Evolutionary conservation across 2,329 filamentous ascomycete species (phyloP).

Genomic region (Microcyclospora pomicola): DNA sequence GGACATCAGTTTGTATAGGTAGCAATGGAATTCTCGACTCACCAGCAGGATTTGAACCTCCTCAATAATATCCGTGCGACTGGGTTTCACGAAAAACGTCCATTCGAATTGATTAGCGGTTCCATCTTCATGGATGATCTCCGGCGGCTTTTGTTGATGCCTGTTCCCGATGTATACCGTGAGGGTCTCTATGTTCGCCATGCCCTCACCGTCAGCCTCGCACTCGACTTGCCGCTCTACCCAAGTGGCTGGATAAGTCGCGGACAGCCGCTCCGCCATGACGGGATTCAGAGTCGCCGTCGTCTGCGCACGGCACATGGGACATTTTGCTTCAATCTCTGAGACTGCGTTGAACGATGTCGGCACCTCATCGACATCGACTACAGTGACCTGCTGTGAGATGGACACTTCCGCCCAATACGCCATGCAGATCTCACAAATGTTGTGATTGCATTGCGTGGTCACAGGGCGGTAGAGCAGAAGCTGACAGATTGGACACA

Average conservation of each 20-base stretch:
- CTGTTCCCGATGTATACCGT: conserved; percentile 33
- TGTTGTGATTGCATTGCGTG: conserved; percentile 29
- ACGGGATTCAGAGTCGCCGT: conserved; percentile 19
- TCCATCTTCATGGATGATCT: conserved; percentile 5
- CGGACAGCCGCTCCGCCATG: conserved; percentile 17
- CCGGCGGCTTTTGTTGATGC: conserved; percentile 15
- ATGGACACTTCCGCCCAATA: conserved; percentile 32
- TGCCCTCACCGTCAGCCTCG: conserved; percentile 14
- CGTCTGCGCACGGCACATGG: conserved; percentile 32
- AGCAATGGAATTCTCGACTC: conserved; percentile 1
- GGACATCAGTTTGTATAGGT: background rate
- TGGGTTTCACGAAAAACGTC: conserved; percentile 33
- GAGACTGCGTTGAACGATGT: conserved; percentile 16
- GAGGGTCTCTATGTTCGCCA: conserved; percentile 24
- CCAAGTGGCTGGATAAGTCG: conserved; percentile 25
- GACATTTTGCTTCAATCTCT: conserved; percentile 28
- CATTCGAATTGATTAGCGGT: conserved; percentile 29
- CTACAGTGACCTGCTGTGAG: conserved; percentile 24
- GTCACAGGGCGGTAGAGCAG: conserved; percentile 30
- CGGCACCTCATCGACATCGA: conserved; percentile 24
- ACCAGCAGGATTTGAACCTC: conserved; percentile 25
- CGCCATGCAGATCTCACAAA: conserved; percentile 34
- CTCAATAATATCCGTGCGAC: conserved; percentile 31
- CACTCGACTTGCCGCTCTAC: conserved; percentile 22
- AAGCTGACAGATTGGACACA: conserved; percentile 33